These are phyloP conservation scores for Nemania sp. DNA, from an alignment of 2,329 filamentous ascomycete genomes.

Conservation along the genomic window DNA sequence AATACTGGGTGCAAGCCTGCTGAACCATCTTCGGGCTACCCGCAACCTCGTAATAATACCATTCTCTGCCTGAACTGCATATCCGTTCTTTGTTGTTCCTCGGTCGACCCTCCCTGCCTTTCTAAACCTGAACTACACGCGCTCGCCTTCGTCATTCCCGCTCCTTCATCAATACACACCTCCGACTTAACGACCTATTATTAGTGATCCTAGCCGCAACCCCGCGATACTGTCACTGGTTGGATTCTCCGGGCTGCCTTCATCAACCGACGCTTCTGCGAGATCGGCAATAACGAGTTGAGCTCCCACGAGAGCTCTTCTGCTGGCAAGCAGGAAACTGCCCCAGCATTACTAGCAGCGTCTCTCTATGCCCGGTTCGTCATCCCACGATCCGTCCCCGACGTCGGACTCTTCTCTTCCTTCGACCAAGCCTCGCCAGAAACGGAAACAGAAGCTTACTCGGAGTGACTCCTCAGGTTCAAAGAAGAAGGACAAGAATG, in stretches of 20 bases:
- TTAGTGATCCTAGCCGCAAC: constrained; percentile 5
- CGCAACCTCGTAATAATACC: constrained; percentile 44
- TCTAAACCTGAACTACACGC: constrained; percentile 35
- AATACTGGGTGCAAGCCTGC: constrained; percentile 24
- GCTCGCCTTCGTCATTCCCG: constrained; percentile 34
- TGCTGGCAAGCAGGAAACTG: constrained; percentile 53
- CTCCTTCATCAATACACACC: constrained; percentile 15
- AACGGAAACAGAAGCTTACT: constrained; percentile 51
- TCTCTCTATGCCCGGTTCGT: constrained; percentile 55
- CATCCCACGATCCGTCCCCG: constrained; percentile 49
- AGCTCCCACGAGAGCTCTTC: constrained; percentile 50
- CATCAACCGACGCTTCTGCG: constrained; percentile 24
- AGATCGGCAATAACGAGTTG: constrained; percentile 35
- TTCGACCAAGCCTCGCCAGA: constrained; percentile 46
- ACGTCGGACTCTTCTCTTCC: constrained; percentile 47
- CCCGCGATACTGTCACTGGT: constrained; percentile 19
- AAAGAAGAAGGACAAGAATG: constrained; percentile 54
- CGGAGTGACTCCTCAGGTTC: constrained; percentile 49
- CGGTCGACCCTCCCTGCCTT: constrained; percentile 30
- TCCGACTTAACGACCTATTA: constrained; percentile 13
- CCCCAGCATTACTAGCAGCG: constrained; percentile 47
- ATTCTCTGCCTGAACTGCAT: constrained; percentile 43
- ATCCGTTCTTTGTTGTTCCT: constrained; percentile 40
- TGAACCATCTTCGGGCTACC: constrained; percentile 22
- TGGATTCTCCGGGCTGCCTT: constrained; percentile 6